These are phyloP conservation scores for Tubosaeta brunneosetosa DNA, from an alignment of 768 basidiomycete genomes.

Conservation along the genomic window DNA sequence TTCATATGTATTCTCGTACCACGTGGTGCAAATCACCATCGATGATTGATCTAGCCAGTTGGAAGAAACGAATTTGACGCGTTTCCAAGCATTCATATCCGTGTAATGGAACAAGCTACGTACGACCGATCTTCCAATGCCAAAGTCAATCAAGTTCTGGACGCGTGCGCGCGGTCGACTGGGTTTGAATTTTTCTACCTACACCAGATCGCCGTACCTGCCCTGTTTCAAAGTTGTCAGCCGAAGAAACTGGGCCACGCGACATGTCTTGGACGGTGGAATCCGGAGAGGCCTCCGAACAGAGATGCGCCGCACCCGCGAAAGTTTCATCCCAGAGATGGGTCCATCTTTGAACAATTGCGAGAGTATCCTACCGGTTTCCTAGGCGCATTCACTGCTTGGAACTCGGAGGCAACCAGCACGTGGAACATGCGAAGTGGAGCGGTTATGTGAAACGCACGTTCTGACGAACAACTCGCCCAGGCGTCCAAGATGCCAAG, in stretches of 20 bases:
- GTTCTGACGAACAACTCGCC: background rate
- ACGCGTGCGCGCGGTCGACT: conserved; percentile 18
- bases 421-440: conserved; percentile 15
- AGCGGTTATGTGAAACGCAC: conserved; percentile 9
- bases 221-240: conserved; percentile 23
- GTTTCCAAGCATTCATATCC: conserved; percentile 15
- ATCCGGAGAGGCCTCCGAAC: conserved; percentile 7
- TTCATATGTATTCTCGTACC: conserved; percentile 7
- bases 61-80: conserved; percentile 16
- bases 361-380: background rate
- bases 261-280: conserved; percentile 11
- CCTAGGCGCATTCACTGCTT: background rate
- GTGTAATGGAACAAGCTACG: background rate
- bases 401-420: conserved; percentile 1
- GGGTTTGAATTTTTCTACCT: conserved; percentile 14
- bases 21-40: conserved; percentile 11
- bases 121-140: conserved; percentile 11
- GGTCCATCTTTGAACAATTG: background rate
- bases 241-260: conserved; percentile 13
- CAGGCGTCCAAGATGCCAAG: conserved; percentile 1
- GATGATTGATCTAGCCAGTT: conserved; percentile 11
- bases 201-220: background rate
- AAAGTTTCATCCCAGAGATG: conserved; percentile 15
- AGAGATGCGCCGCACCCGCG: conserved; percentile 17
- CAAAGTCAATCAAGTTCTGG: conserved; percentile 22